These are phyloP conservation scores for Pugionium dolabratum DNA, from an alignment of 345 rosid species.

Conservation along the genomic window DNA sequence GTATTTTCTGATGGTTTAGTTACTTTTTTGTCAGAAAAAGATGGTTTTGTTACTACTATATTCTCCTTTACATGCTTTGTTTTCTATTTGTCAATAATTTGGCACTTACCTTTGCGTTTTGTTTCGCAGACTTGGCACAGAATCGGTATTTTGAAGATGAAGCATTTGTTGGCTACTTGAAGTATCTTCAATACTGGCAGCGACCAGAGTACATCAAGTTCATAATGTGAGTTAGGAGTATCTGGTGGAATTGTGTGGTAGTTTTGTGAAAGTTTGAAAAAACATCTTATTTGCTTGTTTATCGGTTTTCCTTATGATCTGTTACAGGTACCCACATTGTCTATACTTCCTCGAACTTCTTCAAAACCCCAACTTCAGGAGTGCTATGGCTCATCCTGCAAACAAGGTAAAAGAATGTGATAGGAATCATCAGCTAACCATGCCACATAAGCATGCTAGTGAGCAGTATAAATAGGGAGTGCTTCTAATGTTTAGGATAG, in stretches of 20 bases:
- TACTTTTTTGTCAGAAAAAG: not conserved
- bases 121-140: constrained; percentile 85
- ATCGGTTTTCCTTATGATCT: constrained; percentile 8
- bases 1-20: not conserved
- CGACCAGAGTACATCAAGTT: constrained; percentile 78
- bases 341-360: constrained; percentile 92
- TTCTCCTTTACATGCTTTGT: constrained; percentile 2
- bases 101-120: constrained; percentile 27
- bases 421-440: not conserved
- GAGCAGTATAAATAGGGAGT: not conserved
- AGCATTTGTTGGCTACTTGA: constrained; percentile 94
- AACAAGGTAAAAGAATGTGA: constrained; percentile 97
- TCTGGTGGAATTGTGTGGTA: not conserved
- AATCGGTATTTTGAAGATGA: constrained; percentile 98
- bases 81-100: not conserved
- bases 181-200: constrained; percentile 97
- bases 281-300: not conserved
- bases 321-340: constrained; percentile 95
- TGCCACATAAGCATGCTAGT: constrained; percentile 7
- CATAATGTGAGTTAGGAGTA: not conserved
- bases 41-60: too few relatives aligned
- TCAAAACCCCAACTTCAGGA: constrained; percentile 88
- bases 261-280: not conserved
- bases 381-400: constrained; percentile 96
- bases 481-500: constrained; percentile 9